Percentiles rank a stretch among this genome's conserved stretches.
These are phyloP conservation scores for Pleurotus eryngii DNA, from an alignment of 768 basidiomycete genomes.

Conservation along the genomic window DNA sequence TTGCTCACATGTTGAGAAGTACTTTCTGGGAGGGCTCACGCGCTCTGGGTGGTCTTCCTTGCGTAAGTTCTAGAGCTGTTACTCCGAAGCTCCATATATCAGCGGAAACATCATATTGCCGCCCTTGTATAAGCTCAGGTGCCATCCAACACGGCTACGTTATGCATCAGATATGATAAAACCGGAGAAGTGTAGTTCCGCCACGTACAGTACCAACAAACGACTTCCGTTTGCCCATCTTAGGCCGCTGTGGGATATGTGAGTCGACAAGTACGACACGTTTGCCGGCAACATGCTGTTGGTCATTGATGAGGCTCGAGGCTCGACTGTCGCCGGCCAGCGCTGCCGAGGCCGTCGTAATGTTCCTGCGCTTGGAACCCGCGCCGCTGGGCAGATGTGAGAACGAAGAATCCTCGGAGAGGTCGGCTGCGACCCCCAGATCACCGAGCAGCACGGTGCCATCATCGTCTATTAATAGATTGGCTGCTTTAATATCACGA, in stretches of 20 bases:
- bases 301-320: conserved; percentile 20
- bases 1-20: conserved; percentile 64
- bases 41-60: conserved; percentile 84
- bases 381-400: conserved; percentile 11
- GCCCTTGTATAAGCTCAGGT: conserved; percentile 85
- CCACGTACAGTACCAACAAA: conserved; percentile 84
- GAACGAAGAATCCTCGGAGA: conserved; percentile 55
- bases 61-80: conserved; percentile 86
- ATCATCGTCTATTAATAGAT: conserved; percentile 87
- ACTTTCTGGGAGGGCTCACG: conserved; percentile 72
- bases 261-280: conserved; percentile 34
- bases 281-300: conserved; percentile 16
- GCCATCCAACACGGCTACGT: conserved; percentile 93
- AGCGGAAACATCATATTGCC: conserved; percentile 79
- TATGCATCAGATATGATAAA: conserved; percentile 4
- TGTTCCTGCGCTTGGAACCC: conserved; percentile 19
- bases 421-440: conserved; percentile 86
- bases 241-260: conserved; percentile 31
- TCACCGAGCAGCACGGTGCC: conserved; percentile 90
- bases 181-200: background rate
- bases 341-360: conserved; percentile 27
- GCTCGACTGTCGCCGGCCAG: conserved; percentile 11
- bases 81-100: conserved; percentile 98
- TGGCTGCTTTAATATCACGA: conserved; percentile 91
- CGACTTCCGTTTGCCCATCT: conserved; percentile 76